Conservation (phyloP, 2,329 filamentous ascomycete species). For the Calonectria hongkongensis region DNA sequence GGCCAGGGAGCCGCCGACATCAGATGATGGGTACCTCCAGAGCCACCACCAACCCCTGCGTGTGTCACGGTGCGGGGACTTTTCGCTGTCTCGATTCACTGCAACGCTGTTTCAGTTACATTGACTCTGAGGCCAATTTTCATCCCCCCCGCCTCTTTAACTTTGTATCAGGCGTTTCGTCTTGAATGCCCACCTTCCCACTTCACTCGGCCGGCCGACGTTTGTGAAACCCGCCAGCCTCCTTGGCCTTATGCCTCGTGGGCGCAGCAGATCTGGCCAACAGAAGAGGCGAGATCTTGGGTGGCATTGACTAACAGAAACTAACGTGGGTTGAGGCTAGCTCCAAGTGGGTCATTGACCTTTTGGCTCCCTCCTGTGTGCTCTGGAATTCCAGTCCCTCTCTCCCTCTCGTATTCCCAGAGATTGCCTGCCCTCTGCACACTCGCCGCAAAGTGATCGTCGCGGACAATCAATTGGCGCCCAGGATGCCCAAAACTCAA, state of each 20-base stretch:
- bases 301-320: constrained; percentile 2
- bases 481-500: background rate
- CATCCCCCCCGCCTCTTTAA: background rate
- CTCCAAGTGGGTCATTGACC: background rate
- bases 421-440: background rate
- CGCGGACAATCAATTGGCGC: constrained; percentile 8
- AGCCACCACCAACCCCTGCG: background rate
- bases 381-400: background rate
- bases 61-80: constrained; percentile 7
- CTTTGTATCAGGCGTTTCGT: constrained; percentile 2
- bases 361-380: constrained; percentile 4
- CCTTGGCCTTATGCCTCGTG: background rate
- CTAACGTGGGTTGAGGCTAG: background rate
- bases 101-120: constrained; percentile 20
- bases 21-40: constrained; percentile 3
- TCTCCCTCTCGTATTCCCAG: constrained; percentile 12
- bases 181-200: background rate
- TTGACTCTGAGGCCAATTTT: background rate
- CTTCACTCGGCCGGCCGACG: background rate
- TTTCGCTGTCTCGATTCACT: background rate
- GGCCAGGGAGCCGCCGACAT: constrained; percentile 13
- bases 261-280: background rate
- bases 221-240: background rate
- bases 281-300: constrained; percentile 17
- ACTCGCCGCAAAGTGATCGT: constrained; percentile 25